These are phyloP conservation scores for Oryza glaberrima DNA, from an alignment of 176 grass and related monocot genomes.

Conservation along the genomic window DNA sequence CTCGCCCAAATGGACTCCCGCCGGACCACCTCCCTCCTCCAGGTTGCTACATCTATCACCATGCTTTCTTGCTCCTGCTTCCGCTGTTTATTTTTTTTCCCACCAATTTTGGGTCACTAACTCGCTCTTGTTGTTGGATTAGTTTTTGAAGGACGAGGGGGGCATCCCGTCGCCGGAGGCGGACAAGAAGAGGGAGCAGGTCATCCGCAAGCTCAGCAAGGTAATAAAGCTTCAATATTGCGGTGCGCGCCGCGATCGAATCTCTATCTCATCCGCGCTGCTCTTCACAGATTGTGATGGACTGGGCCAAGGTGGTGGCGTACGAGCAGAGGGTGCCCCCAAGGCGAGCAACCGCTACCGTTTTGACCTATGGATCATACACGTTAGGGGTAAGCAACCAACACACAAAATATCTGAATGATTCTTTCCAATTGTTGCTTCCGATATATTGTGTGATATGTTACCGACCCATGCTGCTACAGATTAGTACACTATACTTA, in stretches of 20 bases:
- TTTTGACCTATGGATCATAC: conserved; percentile 77
- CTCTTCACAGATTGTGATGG: conserved; percentile 54
- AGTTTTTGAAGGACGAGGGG: conserved; percentile 53
- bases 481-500: not conserved
- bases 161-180: conserved; percentile 57
- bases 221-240: conserved; percentile 20
- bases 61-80: not conserved
- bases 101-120: not conserved
- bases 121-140: not conserved
- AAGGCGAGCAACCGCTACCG: conserved; percentile 33
- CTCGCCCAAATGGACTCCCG: conserved; percentile 45
- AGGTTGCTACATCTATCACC: conserved; percentile 20
- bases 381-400: conserved; percentile 62
- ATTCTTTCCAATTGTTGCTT: not conserved
- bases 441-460: not conserved
- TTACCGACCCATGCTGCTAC: not conserved
- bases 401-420: not conserved
- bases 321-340: conserved; percentile 39
- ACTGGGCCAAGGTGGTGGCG: conserved; percentile 61
- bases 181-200: conserved; percentile 51
- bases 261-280: not conserved
- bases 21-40: conserved; percentile 51
- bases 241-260: not conserved
- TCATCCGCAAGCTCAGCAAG: conserved; percentile 66
- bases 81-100: not conserved